Evolutionary conservation across 495 filamentous ascomycete genomes (phyloP), one percentile per base, ranked within the genome.

Genomic region (Apodospora peruviana): DNA sequence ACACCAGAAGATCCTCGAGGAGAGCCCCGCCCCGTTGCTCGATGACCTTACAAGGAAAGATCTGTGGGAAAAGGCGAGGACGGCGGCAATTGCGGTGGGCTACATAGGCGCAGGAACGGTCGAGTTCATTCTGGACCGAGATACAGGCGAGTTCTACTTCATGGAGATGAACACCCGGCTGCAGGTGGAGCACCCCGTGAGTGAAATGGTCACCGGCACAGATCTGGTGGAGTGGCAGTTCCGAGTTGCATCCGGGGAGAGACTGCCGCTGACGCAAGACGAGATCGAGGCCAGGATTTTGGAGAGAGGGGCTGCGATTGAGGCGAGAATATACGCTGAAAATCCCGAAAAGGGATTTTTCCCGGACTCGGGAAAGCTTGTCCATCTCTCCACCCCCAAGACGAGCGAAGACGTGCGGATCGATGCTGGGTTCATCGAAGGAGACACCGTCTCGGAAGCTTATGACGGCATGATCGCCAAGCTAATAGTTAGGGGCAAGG

Each of bases 401-500:
- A 60, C 70, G 1, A 77, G 77, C 10, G 77, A 86, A 2, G 84
- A 85, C 50, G 79, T 96, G 37, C 81, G 93, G 22, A 89, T 99
- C 48, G 93, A 99, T 59, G 86, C 90, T 7, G 94, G 94, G 0
- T 97, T 97, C 59, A 78, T 89, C 11, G 75, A 86, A 53, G 94
- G 94, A 16, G 91, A 97, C 60, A 86, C 91, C 51, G 84, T 99
- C 0, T 94, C 90, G 0, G 86, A 90, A n/a, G 84, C 93, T 45
- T 99, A 97, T 66, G 93, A 99, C 56, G 91, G 93, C 4, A 97
- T 99, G 93, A 96, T 99, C 52, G 86, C 94, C 36, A 99, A 99
- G 65, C 76, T 99, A 46, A 97, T 99, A 52, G 90, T 96, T n/a
- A 77, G 82, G 21, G 94, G 87, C 16, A 76, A 75, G 36, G 82